Evolutionary conservation across 208 protist genomes (phyloP), one percentile per base, ranked within the genome.

Genomic region (Naegleria lovaniensis): DNA sequence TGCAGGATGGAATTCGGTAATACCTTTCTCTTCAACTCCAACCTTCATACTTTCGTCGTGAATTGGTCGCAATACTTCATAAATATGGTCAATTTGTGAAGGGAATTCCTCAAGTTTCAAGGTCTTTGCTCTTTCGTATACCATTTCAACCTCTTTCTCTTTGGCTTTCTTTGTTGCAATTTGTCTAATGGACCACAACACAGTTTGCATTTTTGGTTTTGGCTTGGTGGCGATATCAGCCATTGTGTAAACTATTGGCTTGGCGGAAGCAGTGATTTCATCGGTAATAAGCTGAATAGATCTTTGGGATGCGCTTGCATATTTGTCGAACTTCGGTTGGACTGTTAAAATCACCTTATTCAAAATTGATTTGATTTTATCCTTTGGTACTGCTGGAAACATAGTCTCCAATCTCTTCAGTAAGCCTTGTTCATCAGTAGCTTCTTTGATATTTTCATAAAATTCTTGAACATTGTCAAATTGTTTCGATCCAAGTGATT

Each of bases 201-300:
- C 83, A 51, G 40, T 38, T 52, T 52, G 29, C 33, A 87, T 87
- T 39, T 87, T 87, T 87, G 83, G 83, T n/a, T 38, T 41, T 87
- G 83, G 83, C 11, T 51, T 40, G 29, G 40, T 15, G 0, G 33
- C 22, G 0, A 87, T 51, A 52, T 87, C 83, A 87, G 83, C 33
- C 19, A 87, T 11, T 40, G 29, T 41, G 22, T 51, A 51, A 87
- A 51, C 43, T 1, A 9, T 29, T 9, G 40, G 36, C 83, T 52
- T 40, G 38, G 83, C 19, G 13, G 15, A 52, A 22, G 11, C 41
- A 11, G 33, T 87, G 4, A 51, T 33, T 33, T 33, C 19, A 39
- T 87, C 83, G 9, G 83, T 87, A 19, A 87, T 25, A 2, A 51
- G 40, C 25, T 51, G 33, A 22, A 52, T 51, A n/a, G 40, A 36